Conservation (phyloP, 306 rosid genomes). For the Rosa rugosa region DNA sequence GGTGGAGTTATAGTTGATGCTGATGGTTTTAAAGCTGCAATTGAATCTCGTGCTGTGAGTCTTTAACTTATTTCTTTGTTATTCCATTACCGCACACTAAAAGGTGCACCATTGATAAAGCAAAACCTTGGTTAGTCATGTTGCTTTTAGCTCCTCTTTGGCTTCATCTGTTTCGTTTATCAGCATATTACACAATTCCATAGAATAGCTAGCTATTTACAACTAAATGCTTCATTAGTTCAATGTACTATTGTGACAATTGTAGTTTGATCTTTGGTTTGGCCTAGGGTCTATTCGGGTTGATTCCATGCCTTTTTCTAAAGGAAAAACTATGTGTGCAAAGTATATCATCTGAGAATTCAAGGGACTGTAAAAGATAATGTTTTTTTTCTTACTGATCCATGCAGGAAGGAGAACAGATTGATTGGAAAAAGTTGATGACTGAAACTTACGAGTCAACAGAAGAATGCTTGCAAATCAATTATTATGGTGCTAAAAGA, state of each 20-base stretch:
- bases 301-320: neutral
- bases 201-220: neutral
- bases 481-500: slow-evolving; percentile 48
- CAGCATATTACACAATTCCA: too few relatives aligned
- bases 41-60: neutral
- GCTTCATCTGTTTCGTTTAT: too few relatives aligned
- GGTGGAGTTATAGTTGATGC: slow-evolving; percentile 28
- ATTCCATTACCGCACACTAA: neutral
- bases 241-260: too few relatives aligned
- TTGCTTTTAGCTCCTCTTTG: too few relatives aligned
- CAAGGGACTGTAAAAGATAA: too few relatives aligned
- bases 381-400: neutral
- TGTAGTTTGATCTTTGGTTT: too few relatives aligned
- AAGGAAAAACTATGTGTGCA: neutral
- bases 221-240: neutral
- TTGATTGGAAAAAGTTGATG: slow-evolving; percentile 34
- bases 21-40: slow-evolving; percentile 21
- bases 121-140: too few relatives aligned
- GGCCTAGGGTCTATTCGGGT: neutral
- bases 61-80: neutral
- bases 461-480: slow-evolving; percentile 37
- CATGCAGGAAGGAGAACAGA: neutral
- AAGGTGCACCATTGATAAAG: too few relatives aligned
- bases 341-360: neutral
- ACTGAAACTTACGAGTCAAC: slow-evolving; percentile 26